Evolutionary conservation across 768 basidiomycete species (phyloP).

Genomic region (Mycena venus): DNA sequence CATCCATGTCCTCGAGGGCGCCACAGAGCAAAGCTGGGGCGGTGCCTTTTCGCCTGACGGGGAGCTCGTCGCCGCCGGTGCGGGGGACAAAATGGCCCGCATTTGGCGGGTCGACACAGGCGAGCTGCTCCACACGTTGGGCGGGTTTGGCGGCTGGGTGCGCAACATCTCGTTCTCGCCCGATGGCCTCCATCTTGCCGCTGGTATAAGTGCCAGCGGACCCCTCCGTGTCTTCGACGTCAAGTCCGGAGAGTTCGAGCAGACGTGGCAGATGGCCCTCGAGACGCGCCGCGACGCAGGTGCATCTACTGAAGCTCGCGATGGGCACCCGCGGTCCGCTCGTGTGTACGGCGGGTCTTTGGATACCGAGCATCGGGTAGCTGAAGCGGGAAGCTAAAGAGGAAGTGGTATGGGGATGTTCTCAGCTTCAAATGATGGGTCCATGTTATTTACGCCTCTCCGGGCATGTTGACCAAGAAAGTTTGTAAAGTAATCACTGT

Average conservation of each 20-base stretch:
- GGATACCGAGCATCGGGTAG: not conserved
- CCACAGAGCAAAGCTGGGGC: constrained; percentile 22
- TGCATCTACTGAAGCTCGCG: not conserved
- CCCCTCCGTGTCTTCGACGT: constrained; percentile 22
- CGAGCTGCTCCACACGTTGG: constrained; percentile 25
- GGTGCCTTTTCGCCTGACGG: constrained; percentile 40
- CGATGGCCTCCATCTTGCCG: constrained; percentile 16
- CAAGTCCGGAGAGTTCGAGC: constrained; percentile 10
- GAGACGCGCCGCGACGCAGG: not conserved
- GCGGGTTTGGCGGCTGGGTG: constrained; percentile 21
- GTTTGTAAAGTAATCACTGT: too few relatives aligned
- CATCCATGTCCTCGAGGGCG: constrained; percentile 22
- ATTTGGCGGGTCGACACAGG: constrained; percentile 36
- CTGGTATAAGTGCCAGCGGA: constrained; percentile 8
- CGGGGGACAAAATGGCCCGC: constrained; percentile 29
- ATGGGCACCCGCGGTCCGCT: constrained; percentile 1
- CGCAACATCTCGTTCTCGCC: constrained; percentile 28
- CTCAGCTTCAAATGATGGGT: too few relatives aligned
- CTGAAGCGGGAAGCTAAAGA: constrained; percentile 17
- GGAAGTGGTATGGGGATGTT: too few relatives aligned
- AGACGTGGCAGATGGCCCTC: constrained; percentile 17
- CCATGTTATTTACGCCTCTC: too few relatives aligned
- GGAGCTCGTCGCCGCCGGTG: constrained; percentile 33
- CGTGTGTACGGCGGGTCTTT: constrained; percentile 5
- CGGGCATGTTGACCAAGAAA: too few relatives aligned